phyloP scores from a whole-genome alignment of 306 rosid species.

The Quercus glauca region DNA sequence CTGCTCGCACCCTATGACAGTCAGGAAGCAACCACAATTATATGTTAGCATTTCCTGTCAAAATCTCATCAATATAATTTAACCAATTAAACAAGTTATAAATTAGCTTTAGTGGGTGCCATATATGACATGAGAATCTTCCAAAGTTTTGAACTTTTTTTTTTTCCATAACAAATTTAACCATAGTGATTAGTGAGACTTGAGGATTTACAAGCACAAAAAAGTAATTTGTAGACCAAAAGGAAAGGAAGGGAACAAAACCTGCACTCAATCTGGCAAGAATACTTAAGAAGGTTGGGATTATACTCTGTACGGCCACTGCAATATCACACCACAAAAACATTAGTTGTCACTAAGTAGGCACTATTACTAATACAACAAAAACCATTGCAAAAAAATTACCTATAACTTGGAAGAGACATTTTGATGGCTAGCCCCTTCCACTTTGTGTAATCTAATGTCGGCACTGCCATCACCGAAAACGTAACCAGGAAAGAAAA shows the following conservation, averaged over 20 bases:
- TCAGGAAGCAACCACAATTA: neutral
- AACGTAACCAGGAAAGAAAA: slow-evolving; percentile 8
- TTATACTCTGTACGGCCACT: slow-evolving; percentile 66
- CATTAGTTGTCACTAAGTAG: slow-evolving; percentile 1
- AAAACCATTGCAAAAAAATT: slow-evolving; percentile 19
- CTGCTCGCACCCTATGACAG: slow-evolving; percentile 62
- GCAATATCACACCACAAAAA: slow-evolving; percentile 32
- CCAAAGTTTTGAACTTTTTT: no score
- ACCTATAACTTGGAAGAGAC: slow-evolving; percentile 95
- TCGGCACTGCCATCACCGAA: slow-evolving; percentile 49
- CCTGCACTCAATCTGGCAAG: slow-evolving; percentile 88
- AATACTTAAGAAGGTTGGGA: slow-evolving; percentile 78
- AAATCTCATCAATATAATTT: neutral
- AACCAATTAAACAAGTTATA: neutral
- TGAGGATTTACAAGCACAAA: neutral
- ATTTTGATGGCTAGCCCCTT: slow-evolving; percentile 71
- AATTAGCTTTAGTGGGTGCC: neutral
- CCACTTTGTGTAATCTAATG: slow-evolving; percentile 39
- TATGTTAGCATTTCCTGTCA: neutral
- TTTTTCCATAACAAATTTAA: no score
- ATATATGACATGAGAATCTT: neutral
- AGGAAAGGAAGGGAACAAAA: slow-evolving; percentile 1
- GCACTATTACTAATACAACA: neutral
- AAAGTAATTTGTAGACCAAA: neutral
- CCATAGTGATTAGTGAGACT: neutral